A percentile compares a stretch with the other conserved stretches of the same genome.
phyloP scores from a whole-genome alignment of 192 early-diverging fungal species.

The Diversispora epigaea region DNA sequence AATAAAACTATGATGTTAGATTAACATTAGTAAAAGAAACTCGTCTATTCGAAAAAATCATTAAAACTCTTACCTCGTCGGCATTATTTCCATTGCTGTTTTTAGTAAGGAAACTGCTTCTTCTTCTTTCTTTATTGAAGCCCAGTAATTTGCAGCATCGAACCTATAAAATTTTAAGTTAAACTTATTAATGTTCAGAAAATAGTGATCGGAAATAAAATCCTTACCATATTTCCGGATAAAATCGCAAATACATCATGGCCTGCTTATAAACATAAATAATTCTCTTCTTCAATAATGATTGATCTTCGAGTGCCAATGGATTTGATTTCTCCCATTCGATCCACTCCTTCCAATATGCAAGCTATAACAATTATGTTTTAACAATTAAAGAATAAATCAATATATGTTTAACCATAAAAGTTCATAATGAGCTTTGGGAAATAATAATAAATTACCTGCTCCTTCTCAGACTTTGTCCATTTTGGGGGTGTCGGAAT shows the following conservation, averaged over 20 bases:
- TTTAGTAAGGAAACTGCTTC: slow-evolving; percentile 64
- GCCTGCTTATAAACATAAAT: slow-evolving; percentile 85
- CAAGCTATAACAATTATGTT: neutral
- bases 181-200: slow-evolving; percentile 12
- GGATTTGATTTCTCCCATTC: slow-evolving; percentile 91
- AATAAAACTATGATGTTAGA: neutral
- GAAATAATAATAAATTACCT: slow-evolving; percentile 27
- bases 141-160: slow-evolving; percentile 61
- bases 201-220: neutral
- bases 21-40: neutral
- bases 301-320: slow-evolving; percentile 68
- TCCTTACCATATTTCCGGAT: slow-evolving; percentile 84
- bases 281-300: slow-evolving; percentile 63
- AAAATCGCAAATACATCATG: slow-evolving; percentile 78
- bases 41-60: slow-evolving; percentile 3
- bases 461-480: slow-evolving; percentile 69
- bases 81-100: slow-evolving; percentile 67
- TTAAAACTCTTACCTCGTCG: slow-evolving; percentile 55
- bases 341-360: slow-evolving; percentile 84
- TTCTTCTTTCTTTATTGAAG: slow-evolving; percentile 43
- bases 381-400: too few species aligned
- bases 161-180: slow-evolving; percentile 27
- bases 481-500: slow-evolving; percentile 78
- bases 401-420: too few species aligned
- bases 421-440: neutral